phyloP scores from a whole-genome alignment of 495 filamentous ascomycete genomes.

The Aspergillus taichungensis region DNA sequence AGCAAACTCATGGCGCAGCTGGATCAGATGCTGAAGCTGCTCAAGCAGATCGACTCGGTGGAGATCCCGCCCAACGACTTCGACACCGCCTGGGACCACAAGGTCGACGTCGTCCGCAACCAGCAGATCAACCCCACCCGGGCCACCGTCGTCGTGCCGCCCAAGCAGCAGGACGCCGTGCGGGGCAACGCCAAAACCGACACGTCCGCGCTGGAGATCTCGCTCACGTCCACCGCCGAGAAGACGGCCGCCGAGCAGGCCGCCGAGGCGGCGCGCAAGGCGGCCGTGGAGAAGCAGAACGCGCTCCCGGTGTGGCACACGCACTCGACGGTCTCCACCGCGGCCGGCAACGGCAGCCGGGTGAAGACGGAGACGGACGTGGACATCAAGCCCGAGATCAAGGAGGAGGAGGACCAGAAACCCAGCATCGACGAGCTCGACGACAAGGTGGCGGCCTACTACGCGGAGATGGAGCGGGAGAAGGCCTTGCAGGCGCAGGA shows the following conservation, averaged over 20 bases:
- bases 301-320: constrained; percentile 84
- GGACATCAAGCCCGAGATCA: constrained; percentile 34
- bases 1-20: constrained; percentile 82
- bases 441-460: constrained; percentile 45
- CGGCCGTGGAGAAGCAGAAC: constrained; percentile 72
- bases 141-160: constrained; percentile 34
- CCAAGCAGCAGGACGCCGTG: constrained; percentile 54
- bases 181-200: constrained; percentile 59
- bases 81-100: constrained; percentile 58
- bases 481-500: constrained; percentile 38
- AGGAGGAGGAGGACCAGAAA: constrained; percentile 49
- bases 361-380: constrained; percentile 30
- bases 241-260: constrained; percentile 66
- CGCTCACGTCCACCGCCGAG: constrained; percentile 63
- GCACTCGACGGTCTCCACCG: constrained; percentile 61
- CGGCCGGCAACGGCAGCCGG: constrained; percentile 10
- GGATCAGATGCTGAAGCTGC: constrained; percentile 69
- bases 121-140: constrained; percentile 46
- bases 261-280: constrained; percentile 64
- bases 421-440: constrained; percentile 35
- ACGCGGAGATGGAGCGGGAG: constrained; percentile 42
- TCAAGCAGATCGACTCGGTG: constrained; percentile 77
- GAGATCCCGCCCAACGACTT: constrained; percentile 83
- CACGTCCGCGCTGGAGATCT: constrained; percentile 66
- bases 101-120: constrained; percentile 41